Conservation (phyloP, 352 stramenopile genomes). For the Pythium scleroteichum region DNA sequence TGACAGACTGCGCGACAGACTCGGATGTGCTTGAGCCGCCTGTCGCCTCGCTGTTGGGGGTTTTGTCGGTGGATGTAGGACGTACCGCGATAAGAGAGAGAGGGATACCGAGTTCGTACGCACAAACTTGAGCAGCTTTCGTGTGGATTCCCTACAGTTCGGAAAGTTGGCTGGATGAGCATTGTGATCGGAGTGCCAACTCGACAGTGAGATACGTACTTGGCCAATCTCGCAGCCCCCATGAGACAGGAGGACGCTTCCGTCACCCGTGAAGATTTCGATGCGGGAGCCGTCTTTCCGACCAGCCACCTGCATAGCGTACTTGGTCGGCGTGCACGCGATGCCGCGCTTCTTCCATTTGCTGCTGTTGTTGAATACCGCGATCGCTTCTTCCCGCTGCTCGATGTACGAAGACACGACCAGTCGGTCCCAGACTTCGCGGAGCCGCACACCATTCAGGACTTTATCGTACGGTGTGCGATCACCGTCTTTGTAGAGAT, state of each 20-base stretch:
- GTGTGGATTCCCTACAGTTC: conserved; percentile 54
- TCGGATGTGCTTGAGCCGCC: conserved; percentile 64
- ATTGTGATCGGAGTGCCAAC: not conserved
- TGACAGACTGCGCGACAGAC: conserved; percentile 38
- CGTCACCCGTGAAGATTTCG: conserved; percentile 48
- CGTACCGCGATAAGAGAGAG: conserved; percentile 43
- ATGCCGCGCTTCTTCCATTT: conserved; percentile 56
- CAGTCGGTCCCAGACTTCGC: conserved; percentile 39
- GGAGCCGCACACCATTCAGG: conserved; percentile 36
- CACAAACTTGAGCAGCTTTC: conserved; percentile 59
- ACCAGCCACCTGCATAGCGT: conserved; percentile 36
- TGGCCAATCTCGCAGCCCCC: conserved; percentile 58
- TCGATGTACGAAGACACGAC: conserved; percentile 30
- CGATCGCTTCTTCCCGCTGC: conserved; percentile 29
- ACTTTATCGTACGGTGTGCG: conserved; percentile 35
- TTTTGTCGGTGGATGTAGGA: conserved; percentile 51
- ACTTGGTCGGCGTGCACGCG: conserved; percentile 71
- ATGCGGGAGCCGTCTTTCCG: conserved; percentile 39
- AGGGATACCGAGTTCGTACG: conserved; percentile 41
- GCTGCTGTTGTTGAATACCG: conserved; percentile 48
- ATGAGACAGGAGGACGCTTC: conserved; percentile 40
- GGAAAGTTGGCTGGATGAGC: not conserved
- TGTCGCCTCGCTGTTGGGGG: conserved; percentile 46
- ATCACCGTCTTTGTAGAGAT: conserved; percentile 38
- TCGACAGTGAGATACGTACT: conserved; percentile 14